Evolutionary conservation across 108 stramenopile species (phyloP), one percentile per base, ranked within the genome.

Genomic region (Nitzschia inconspicua): DNA sequence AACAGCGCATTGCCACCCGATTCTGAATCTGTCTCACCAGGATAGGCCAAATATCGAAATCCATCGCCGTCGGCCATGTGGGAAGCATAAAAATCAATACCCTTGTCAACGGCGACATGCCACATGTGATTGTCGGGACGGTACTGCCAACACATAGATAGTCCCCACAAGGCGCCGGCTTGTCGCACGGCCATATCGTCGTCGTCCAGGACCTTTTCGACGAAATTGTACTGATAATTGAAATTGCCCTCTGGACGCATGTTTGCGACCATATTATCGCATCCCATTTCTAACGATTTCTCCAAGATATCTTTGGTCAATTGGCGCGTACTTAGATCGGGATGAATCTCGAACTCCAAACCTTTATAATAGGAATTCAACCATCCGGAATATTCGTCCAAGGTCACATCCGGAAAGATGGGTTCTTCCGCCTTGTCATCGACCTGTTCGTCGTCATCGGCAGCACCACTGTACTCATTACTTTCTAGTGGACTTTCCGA

Each of bases 151-250:
- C 61, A 63, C 8, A 63, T 22, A 24, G 61, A 8, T 9, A 63
- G 24, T 24, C 61, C 61, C 61, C 61, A 63, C 20, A 63, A 28
- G 16, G 61, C 61, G 4, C 61, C 61, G 26, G 61, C 61, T 47
- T 63, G 61, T 3, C 61, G 61, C 6, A 63, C 61, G 4, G 34
- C 46, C 22, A 27, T 63, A 29, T 63, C 61, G 25, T 37, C 35
- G 7, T 22, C 23, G 37, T 63, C 61, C 49, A 51, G 8, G 34
- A 36, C 13, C 20, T 50, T 2, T 0, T 18, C 51, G 13, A 63
- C 61, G 51, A 63, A 63, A 36, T 63, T 32, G 48, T 63, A 63
- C 28, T 51, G 61, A 16, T 63, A 63, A 40, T 63, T 63, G 49
- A 63, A 63, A 49, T 42, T 63, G 24, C 61, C 61, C 8, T 34